A percentile compares a stretch with the other conserved stretches of the same genome.
Evolutionary conservation across 352 stramenopile genomes (phyloP).

Genomic region (Phytopythium chamaehyphon): DNA sequence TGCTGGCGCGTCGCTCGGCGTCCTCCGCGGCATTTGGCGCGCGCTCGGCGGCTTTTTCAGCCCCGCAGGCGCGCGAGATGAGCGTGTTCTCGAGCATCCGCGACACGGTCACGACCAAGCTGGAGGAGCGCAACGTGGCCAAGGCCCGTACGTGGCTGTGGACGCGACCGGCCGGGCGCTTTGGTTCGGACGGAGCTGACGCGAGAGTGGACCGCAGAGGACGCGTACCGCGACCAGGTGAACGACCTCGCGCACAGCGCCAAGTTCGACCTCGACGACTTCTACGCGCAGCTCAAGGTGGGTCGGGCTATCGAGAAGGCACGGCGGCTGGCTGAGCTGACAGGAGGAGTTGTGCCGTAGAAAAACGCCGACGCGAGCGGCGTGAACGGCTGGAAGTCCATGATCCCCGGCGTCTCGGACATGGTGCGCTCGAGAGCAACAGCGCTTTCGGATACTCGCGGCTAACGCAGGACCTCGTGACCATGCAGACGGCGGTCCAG

Average conservation of each 20-base stretch:
- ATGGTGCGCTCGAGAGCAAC: slow-evolving; percentile 50
- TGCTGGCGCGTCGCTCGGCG: slow-evolving; percentile 15
- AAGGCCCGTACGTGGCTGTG: slow-evolving; percentile 25
- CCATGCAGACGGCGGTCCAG: slow-evolving; percentile 76
- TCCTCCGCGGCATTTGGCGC: neutral
- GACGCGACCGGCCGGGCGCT: neutral
- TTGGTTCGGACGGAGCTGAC: neutral
- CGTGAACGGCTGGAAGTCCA: slow-evolving; percentile 73
- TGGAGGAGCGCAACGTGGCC: slow-evolving; percentile 76
- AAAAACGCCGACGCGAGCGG: slow-evolving; percentile 76
- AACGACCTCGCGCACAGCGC: slow-evolving; percentile 57
- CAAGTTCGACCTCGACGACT: slow-evolving; percentile 70
- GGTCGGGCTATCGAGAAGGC: neutral
- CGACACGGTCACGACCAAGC: slow-evolving; percentile 66
- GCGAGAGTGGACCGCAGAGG: slow-evolving; percentile 20
- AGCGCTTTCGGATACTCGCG: too few relatives aligned
- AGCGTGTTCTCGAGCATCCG: slow-evolving; percentile 72
- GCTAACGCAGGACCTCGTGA: too few relatives aligned
- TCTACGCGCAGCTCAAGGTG: slow-evolving; percentile 71
- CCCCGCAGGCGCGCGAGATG: slow-evolving; percentile 53
- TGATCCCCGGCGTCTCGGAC: slow-evolving; percentile 71
- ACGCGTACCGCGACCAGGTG: slow-evolving; percentile 77
- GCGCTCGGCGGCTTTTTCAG: slow-evolving; percentile 1
- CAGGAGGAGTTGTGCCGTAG: slow-evolving; percentile 15
- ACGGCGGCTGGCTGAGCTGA: slow-evolving; percentile 1